Evolutionary conservation across 306 rosid species (phyloP).

Genomic region (Elaeagnus macrophylla): DNA sequence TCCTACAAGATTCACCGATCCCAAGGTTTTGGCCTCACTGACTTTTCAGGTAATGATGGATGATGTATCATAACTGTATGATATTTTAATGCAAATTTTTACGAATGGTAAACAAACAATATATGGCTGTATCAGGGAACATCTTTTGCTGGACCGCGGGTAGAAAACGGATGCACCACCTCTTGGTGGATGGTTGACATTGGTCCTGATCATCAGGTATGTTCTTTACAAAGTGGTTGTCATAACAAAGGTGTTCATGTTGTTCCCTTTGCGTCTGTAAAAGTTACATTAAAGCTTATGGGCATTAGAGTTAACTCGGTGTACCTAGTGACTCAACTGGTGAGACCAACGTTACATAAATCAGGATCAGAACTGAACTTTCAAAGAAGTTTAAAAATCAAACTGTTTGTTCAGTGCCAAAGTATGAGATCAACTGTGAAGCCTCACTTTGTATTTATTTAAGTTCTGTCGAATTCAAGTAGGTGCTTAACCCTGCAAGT

Average conservation of each 20-base stretch:
- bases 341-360: no score
- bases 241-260: no score
- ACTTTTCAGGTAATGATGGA: constrained; percentile 56
- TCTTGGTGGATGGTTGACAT: constrained; percentile 95
- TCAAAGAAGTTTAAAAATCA: no score
- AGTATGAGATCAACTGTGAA: no score
- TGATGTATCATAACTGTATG: not conserved
- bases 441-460: no score
- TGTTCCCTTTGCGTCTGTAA: no score
- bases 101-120: constrained; percentile 13
- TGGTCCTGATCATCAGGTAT: constrained; percentile 79
- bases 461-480: no score
- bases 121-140: constrained; percentile 62
- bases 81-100: not conserved
- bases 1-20: constrained; percentile 81
- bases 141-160: constrained; percentile 78
- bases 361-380: no score
- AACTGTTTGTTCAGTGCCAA: no score
- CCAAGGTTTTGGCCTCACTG: constrained; percentile 87
- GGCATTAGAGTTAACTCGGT: no score
- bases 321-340: no score
- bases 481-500: not conserved
- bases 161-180: constrained; percentile 57
- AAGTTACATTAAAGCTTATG: no score
- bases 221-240: not conserved